Percentiles rank a stretch among this genome's conserved stretches.
Evolutionary conservation across 345 rosid species (phyloP).

Genomic region (Pelargonium nanum): DNA sequence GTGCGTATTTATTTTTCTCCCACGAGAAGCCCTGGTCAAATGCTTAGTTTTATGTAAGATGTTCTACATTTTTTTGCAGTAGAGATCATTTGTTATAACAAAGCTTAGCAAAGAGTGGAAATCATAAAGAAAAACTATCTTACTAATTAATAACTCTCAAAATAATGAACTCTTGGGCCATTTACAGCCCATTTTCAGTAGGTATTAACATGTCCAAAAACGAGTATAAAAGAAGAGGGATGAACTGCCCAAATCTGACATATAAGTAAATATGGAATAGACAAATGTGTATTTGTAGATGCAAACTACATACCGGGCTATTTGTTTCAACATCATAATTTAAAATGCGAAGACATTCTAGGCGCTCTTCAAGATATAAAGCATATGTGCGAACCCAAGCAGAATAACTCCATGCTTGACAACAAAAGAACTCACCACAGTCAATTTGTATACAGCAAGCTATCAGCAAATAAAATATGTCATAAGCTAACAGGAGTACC

Average conservation of each 20-base stretch:
- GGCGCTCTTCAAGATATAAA: slow-evolving; percentile 28
- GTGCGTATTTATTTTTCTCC: no score
- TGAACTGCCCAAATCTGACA: background rate
- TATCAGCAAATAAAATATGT: no score
- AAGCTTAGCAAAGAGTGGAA: no score
- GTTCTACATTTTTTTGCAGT: no score
- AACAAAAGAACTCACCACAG: background rate
- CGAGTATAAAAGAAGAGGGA: background rate
- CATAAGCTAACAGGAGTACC: background rate
- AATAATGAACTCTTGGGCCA: background rate
- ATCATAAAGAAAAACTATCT: no score
- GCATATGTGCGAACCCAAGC: slow-evolving; percentile 32
- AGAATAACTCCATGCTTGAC: background rate
- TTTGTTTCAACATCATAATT: slow-evolving; percentile 25
- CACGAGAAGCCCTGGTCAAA: no score
- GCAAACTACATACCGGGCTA: background rate
- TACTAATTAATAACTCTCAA: no score
- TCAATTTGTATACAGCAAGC: background rate
- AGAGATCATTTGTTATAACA: no score
- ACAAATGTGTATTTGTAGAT: background rate
- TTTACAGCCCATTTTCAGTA: background rate
- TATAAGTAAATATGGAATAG: background rate
- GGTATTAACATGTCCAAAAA: background rate
- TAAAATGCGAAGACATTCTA: slow-evolving; percentile 24
- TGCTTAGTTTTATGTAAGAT: background rate